Conservation (phyloP, 2,329 filamentous ascomycete genomes). For the Alternaria angustiovoidea region DNA sequence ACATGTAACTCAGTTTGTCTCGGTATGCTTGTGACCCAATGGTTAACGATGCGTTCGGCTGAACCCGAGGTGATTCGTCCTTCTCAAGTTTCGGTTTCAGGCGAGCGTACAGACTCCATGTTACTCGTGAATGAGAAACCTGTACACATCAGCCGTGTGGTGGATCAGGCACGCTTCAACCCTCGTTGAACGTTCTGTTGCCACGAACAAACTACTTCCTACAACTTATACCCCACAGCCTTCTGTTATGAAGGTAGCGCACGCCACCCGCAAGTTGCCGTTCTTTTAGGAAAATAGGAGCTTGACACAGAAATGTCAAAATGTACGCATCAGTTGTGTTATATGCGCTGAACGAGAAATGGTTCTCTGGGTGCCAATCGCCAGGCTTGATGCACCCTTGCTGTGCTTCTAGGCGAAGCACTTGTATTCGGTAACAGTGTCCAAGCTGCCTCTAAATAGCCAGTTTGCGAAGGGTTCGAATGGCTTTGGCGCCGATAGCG, state of each 20-base stretch:
- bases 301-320: background rate
- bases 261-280: background rate
- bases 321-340: background rate
- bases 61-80: background rate
- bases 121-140: background rate
- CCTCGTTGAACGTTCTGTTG: background rate
- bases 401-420: background rate
- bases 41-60: conserved; percentile 26
- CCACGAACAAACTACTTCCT: background rate
- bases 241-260: background rate
- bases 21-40: conserved; percentile 31
- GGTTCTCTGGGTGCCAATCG: background rate
- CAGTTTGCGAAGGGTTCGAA: too few species aligned
- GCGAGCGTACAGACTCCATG: background rate
- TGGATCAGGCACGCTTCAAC: background rate
- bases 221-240: background rate
- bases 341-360: background rate
- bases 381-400: background rate
- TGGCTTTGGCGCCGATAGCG: too few species aligned
- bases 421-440: too few species aligned
- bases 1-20: conserved; percentile 19
- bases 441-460: too few species aligned
- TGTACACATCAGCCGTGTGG: background rate
- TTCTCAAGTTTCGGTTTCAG: background rate
- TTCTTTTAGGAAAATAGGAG: background rate